Conservation (phyloP, 1,139 yeast species). For the Magnusiomyces fungicola region DNA sequence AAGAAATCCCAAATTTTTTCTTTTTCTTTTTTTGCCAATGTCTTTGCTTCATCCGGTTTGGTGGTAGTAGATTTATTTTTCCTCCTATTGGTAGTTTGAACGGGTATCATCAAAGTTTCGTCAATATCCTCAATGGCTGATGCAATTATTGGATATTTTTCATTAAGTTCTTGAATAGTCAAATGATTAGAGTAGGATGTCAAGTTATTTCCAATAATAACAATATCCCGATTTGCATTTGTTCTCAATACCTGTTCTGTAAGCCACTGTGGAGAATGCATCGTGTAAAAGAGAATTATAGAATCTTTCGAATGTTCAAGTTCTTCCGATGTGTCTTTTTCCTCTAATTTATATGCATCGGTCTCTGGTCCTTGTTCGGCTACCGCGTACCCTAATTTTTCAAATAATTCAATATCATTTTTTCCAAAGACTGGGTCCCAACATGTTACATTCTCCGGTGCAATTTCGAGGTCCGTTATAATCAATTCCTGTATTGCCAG, state of each 20-base stretch:
- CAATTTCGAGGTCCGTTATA: slow-evolving; percentile 24
- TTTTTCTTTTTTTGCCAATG: neutral
- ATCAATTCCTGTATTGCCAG: slow-evolving; percentile 47
- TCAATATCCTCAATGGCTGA: slow-evolving; percentile 12
- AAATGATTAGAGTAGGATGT: slow-evolving; percentile 22
- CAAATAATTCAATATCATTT: slow-evolving; percentile 36
- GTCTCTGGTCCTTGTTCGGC: slow-evolving; percentile 19
- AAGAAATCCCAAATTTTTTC: slow-evolving; percentile 15
- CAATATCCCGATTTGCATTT: slow-evolving; percentile 28
- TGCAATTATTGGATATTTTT: slow-evolving; percentile 20
- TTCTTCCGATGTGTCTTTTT: slow-evolving; percentile 20
- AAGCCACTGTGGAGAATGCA: slow-evolving; percentile 65
- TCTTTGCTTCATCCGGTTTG: no score
- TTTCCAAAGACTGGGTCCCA: slow-evolving; percentile 59
- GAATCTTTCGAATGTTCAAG: slow-evolving; percentile 13
- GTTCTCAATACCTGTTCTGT: slow-evolving; percentile 40
- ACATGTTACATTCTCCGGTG: slow-evolving; percentile 35
- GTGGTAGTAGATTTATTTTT: no score
- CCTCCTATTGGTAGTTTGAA: neutral
- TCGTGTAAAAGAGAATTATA: slow-evolving; percentile 51
- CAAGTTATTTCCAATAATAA: slow-evolving; percentile 33
- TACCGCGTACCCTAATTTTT: slow-evolving; percentile 27
- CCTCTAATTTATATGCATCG: slow-evolving; percentile 14
- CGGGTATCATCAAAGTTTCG: neutral
- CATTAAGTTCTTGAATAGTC: slow-evolving; percentile 16